Evolutionary conservation across 345 rosid genomes (phyloP).

Genomic region (rapeseed (Brassica napus)): Da-Ae NC_063442.1:1088501-1089000

Average conservation of each 20-base stretch:
- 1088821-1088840: neutral
- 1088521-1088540: constrained; percentile 95
- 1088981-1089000: no score
- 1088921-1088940: neutral
- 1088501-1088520: constrained; percentile 87
- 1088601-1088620: constrained; percentile 34
- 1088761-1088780: neutral
- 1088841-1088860: constrained; percentile 26
- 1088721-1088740: constrained; percentile 37
- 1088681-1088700: constrained; percentile 5
- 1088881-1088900: constrained; percentile 31
- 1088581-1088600: constrained; percentile 51
- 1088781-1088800: constrained; percentile 10
- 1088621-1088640: constrained; percentile 41
- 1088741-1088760: constrained; percentile 24
- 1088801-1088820: neutral
- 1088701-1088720: constrained; percentile 20
- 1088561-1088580: constrained; percentile 83
- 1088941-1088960: constrained; percentile 20
- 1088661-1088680: neutral
- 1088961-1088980: neutral
- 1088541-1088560: constrained; percentile 86
- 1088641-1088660: constrained; percentile 25
- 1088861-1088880: neutral
- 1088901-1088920: constrained; percentile 30